Percentiles rank a stretch among this genome's conserved stretches.
These are phyloP conservation scores for Sporothrix euskadiensis DNA, from an alignment of 2,329 filamentous ascomycete species.

Conservation along the genomic window DNA sequence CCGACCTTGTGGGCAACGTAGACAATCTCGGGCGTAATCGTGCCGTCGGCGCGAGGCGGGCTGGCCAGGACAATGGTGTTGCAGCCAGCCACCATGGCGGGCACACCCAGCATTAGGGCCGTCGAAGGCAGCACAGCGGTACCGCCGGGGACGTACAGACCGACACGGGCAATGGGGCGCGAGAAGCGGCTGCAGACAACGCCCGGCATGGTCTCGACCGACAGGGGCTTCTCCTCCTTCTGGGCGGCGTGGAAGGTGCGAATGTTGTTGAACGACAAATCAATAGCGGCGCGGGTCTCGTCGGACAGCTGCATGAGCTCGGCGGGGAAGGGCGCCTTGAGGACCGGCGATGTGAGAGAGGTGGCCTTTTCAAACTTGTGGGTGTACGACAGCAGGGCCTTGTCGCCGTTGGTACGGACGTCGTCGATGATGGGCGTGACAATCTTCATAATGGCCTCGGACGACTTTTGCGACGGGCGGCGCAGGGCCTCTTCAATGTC, in stretches of 20 bases:
- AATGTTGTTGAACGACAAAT: constrained; percentile 92
- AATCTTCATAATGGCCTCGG: constrained; percentile 89
- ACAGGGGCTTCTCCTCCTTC: constrained; percentile 75
- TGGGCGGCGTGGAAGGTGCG: constrained; percentile 91
- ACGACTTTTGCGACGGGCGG: constrained; percentile 89
- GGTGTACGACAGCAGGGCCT: constrained; percentile 85
- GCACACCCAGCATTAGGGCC: constrained; percentile 95
- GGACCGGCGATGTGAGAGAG: constrained; percentile 81
- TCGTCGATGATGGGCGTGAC: constrained; percentile 90
- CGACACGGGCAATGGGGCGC: constrained; percentile 91
- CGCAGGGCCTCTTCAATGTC: constrained; percentile 75
- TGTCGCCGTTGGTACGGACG: constrained; percentile 79
- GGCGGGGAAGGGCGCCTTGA: constrained; percentile 84
- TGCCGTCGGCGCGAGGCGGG: constrained; percentile 84
- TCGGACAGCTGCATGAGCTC: constrained; percentile 80
- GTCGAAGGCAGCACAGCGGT: constrained; percentile 97
- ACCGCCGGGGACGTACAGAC: constrained; percentile 91
- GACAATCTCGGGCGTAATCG: constrained; percentile 92
- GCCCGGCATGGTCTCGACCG: constrained; percentile 96
- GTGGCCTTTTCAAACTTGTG: constrained; percentile 98
- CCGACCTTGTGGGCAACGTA: constrained; percentile 97
- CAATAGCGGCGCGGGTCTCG: constrained; percentile 90
- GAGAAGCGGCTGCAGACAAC: constrained; percentile 92
- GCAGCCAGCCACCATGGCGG: constrained; percentile 96
- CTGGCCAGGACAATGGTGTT: constrained; percentile 92